Base-by-base conservation (phyloP, 2,329 filamentous ascomycete genomes). In the Diaporthe sp. region DNA sequence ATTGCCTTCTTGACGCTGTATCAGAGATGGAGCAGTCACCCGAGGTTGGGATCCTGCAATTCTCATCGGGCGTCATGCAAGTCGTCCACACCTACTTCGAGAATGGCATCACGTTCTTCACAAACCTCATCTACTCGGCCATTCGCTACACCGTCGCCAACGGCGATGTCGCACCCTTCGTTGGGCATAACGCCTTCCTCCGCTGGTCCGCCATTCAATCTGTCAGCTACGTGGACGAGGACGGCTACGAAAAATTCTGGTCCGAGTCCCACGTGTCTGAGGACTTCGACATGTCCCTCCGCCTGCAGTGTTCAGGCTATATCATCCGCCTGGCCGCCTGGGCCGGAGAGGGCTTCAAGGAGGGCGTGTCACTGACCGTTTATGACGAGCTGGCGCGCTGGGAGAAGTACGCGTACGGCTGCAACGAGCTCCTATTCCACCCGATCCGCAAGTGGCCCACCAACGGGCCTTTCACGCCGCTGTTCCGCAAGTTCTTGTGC, bases 351-450 rank as follows among this genome's bases (percentile, higher is more conserved):
- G 93, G 92, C 66, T 95, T 95, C 87, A 93, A 95, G 81, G 94
- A 96, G 82, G 94, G 94, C 77, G 94, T 96, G 71, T 96, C 94
- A 1, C 86, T 96, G 73, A 96, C 94, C 0, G 93, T 96, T 13
- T 95, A 96, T 81, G 94, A 96, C 83, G 94, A 96, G 83, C 87
- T 96, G 75, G 92, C 93, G 2, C 92, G 94, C 74, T 96, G 94
- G 94, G 94, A 96, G 81, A 96, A 96, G 84, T 95, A 95, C 81
- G 94, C 94, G 4, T 96, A 95, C 79, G 94, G 94, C 50, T 96
- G 94, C 84, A 94, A 94, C 82, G 94, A 96, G 85, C 87, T 96
- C 74, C 87, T 96, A 74, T 96, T 97, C 86, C 89, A 96, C 80
- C 94, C 94, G 4, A 86, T 96, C 75, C 89, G 90, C 75, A 91